Evolutionary conservation across 257 asterid genomes (phyloP), one percentile per base, ranked within the genome.

Genomic region (Plantago major): DNA sequence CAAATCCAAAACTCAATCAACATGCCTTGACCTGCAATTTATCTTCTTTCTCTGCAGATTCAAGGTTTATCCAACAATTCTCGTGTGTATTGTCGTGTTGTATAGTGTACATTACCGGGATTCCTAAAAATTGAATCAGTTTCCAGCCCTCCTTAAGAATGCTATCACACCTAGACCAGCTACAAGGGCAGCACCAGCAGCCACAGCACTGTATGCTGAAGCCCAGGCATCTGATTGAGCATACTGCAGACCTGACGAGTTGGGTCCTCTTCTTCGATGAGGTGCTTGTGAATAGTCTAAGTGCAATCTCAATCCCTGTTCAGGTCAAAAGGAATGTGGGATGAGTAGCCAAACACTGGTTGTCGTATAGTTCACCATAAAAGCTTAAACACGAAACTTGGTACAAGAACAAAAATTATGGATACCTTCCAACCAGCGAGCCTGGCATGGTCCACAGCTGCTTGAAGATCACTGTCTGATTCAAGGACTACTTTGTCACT

Each of bases 361-460:
- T 1, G 26, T 22, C 26, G 2, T 22, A 22, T 22, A 22, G 26
- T 22, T 22, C 26, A 22, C 26, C 26, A 22, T 22, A 22, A 22
- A 22, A 22, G 2, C 26, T 22, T 48, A 8, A 48, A 48, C 26
- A 48, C 14, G 53, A 47, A 3, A 48, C 16, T 15, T 9, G 5
- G 2, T 14, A 70, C 10, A 18, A 64, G 48, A 37, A 55, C 30
- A 10, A 17, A 58, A 55, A 4, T 17, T 9, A 17, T 45, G 7
- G 13, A 37, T 82, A 92, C 98, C 98, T 89, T 93, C 99, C 99
- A 93, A 56, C 97, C 99, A 42, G 79, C 84, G 18, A 74, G 78
- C 84, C 76, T 80, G 56, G 99, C 99, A 61, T 93, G 97, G 72
- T 83, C 84, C 46, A 93, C 79, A 26, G 99, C 99, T 6, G 95